These are phyloP conservation scores for Herpetomonas muscarum DNA, from an alignment of 208 protist genomes.

Conservation along the genomic window DNA sequence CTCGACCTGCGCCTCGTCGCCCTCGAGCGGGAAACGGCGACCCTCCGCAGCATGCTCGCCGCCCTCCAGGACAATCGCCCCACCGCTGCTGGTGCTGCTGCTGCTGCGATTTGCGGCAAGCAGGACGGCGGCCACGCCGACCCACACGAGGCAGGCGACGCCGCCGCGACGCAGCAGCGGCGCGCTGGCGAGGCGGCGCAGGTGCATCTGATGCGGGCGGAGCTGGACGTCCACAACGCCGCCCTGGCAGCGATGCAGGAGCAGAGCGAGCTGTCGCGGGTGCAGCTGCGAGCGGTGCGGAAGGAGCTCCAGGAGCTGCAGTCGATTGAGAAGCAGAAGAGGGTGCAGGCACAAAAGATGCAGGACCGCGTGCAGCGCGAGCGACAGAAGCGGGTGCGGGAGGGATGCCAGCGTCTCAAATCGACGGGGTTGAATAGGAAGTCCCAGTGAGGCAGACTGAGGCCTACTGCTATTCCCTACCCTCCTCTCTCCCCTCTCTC, in stretches of 20 bases:
- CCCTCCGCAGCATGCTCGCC: slow-evolving; percentile 49
- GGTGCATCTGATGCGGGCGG: slow-evolving; percentile 13
- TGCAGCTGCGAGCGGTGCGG: slow-evolving; percentile 18
- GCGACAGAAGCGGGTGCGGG: slow-evolving; percentile 2
- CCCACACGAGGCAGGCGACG: neutral
- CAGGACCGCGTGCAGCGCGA: slow-evolving; percentile 20
- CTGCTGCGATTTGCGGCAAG: neutral
- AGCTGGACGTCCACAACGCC: slow-evolving; percentile 28
- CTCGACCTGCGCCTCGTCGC: slow-evolving; percentile 67
- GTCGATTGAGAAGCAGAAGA: slow-evolving; percentile 27
- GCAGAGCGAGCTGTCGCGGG: slow-evolving; percentile 14
- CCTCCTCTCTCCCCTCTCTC: neutral
- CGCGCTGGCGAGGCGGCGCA: neutral
- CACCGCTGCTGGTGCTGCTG: slow-evolving; percentile 5
- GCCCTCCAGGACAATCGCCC: slow-evolving; percentile 20
- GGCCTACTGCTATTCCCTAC: neutral
- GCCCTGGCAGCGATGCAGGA: slow-evolving; percentile 20
- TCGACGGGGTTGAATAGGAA: neutral
- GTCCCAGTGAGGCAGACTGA: neutral
- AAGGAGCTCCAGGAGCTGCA: slow-evolving; percentile 25
- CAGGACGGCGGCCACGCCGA: neutral
- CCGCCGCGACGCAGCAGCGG: neutral
- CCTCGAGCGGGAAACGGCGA: slow-evolving; percentile 53
- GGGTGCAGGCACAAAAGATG: slow-evolving; percentile 31
- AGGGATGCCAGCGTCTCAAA: slow-evolving; percentile 4